Conservation (phyloP, 768 basidiomycete species). For the Suillus variegatus region DNA sequence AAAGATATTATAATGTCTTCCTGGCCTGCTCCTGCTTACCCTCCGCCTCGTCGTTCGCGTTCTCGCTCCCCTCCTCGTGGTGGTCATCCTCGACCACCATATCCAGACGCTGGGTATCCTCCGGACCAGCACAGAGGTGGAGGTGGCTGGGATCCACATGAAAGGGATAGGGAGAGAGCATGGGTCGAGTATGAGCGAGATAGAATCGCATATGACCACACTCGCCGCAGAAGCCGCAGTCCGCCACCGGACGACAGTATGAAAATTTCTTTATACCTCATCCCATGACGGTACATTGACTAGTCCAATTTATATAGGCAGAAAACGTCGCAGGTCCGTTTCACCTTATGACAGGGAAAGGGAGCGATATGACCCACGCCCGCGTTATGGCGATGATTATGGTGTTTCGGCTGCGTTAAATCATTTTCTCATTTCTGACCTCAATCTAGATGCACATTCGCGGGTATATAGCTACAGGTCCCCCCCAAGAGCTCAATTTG, state of each 20-base stretch:
- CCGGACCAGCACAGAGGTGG: slow-evolving; percentile 62
- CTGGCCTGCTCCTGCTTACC: slow-evolving; percentile 73
- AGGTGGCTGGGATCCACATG: slow-evolving; percentile 68
- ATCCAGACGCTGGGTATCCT: slow-evolving; percentile 57
- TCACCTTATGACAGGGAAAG: slow-evolving; percentile 82
- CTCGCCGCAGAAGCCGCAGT: slow-evolving; percentile 75
- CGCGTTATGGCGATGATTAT: slow-evolving; percentile 79
- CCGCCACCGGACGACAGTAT: slow-evolving; percentile 70
- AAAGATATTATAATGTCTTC: slow-evolving; percentile 62
- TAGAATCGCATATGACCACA: slow-evolving; percentile 65
- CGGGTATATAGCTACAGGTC: slow-evolving; percentile 65
- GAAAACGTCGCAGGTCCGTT: slow-evolving; percentile 78
- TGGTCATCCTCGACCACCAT: slow-evolving; percentile 53
- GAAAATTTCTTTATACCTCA: slow-evolving; percentile 18
- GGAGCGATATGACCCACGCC: slow-evolving; percentile 80
- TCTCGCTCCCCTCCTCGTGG: slow-evolving; percentile 73
- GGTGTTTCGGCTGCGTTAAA: slow-evolving; percentile 47
- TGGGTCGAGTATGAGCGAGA: slow-evolving; percentile 72
- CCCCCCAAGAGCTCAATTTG: slow-evolving; percentile 58
- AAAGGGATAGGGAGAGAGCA: slow-evolving; percentile 58
- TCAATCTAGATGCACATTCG: slow-evolving; percentile 59
- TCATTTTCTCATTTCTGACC: slow-evolving; percentile 10
- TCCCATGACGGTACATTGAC: slow-evolving; percentile 4
- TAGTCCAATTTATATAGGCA: slow-evolving; percentile 39
- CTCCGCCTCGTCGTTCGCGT: slow-evolving; percentile 75